Evolutionary conservation across 1,284 basidiomycete species (phyloP).

Genomic region (Mycena sp.): DNA sequence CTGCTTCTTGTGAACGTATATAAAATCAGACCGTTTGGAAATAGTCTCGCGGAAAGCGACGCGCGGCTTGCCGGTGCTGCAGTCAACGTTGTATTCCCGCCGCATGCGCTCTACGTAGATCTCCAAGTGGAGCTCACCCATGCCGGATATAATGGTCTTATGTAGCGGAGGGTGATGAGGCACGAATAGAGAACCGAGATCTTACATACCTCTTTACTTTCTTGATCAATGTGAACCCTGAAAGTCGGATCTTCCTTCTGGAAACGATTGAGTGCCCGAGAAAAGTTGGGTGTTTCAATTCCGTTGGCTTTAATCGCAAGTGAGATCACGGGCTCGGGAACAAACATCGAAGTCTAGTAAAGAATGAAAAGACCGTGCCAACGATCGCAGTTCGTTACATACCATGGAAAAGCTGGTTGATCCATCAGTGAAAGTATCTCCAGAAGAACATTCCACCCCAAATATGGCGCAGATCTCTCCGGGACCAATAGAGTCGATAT

Average conservation of each 20-base stretch:
- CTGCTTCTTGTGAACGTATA: conserved; percentile 99
- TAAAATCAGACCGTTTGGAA: conserved; percentile 83
- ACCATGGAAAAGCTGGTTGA: conserved; percentile 91
- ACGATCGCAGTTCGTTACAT: conserved; percentile 4
- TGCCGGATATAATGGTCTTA: conserved; percentile 99
- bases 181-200: neutral
- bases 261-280: conserved; percentile 96
- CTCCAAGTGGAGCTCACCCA: conserved; percentile 99
- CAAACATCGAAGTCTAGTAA: conserved; percentile 97
- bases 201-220: conserved; percentile 87
- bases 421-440: conserved; percentile 98
- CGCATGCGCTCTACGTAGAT: conserved; percentile 99
- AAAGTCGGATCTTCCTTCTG: conserved; percentile 99
- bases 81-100: conserved; percentile 96
- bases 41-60: conserved; percentile 98
- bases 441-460: conserved; percentile 98
- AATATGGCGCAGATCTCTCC: conserved; percentile 99
- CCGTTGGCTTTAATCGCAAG: conserved; percentile 93
- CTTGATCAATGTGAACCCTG: conserved; percentile 94
- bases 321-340: conserved; percentile 98
- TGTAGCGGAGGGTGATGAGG: neutral
- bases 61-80: conserved; percentile 94
- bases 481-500: conserved; percentile 94
- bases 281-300: conserved; percentile 95
- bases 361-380: neutral